phyloP scores from a whole-genome alignment of 179 eudicot genomes.

The Actinidia polygama region DNA sequence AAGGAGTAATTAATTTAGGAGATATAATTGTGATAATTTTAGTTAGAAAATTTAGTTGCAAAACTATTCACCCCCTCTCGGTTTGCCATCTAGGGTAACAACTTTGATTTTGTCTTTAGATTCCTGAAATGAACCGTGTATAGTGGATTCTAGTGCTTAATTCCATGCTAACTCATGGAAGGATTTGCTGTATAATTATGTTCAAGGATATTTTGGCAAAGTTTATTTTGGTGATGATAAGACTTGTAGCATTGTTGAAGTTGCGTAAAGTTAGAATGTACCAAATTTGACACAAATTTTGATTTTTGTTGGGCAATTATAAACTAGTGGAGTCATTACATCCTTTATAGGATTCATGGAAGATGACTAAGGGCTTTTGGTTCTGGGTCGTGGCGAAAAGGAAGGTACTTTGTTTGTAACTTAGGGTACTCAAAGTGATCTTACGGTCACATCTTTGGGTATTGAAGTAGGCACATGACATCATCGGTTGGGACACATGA shows the following conservation, averaged over 20 bases:
- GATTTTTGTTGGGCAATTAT: background rate
- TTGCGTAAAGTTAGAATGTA: background rate
- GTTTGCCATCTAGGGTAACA: too few species aligned
- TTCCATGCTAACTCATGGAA: background rate
- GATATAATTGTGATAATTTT: too few species aligned
- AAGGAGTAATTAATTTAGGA: too few species aligned
- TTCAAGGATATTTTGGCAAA: background rate
- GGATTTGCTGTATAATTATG: background rate
- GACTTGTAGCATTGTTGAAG: background rate
- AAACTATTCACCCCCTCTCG: too few species aligned
- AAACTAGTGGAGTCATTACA: background rate
- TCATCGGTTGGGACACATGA: conserved; percentile 17
- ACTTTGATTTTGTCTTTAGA: background rate
- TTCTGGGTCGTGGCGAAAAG: conserved; percentile 5
- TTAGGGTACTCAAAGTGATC: background rate
- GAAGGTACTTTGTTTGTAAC: background rate
- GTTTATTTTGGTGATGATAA: background rate
- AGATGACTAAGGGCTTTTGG: background rate
- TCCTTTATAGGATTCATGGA: background rate
- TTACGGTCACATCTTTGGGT: background rate
- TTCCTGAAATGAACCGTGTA: background rate
- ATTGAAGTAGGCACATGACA: background rate
- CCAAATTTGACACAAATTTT: background rate
- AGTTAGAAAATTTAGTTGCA: too few species aligned
- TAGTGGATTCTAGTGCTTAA: background rate